These are phyloP conservation scores for Zizania palustris DNA, from an alignment of 202 grass and related monocot species.

Conservation along the genomic window DNA sequence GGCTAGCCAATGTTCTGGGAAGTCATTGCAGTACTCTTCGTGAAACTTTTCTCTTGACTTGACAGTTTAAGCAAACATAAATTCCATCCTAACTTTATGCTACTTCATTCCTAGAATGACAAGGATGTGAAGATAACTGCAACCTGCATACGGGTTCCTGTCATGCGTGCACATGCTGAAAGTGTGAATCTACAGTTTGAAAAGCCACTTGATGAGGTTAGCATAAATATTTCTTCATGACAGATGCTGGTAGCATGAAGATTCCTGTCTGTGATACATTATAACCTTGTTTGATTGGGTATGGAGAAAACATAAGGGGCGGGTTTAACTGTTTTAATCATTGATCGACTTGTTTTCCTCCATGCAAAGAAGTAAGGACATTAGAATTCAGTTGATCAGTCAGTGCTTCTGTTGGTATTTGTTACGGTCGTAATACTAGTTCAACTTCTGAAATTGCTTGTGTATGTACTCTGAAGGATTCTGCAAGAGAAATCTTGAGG, in stretches of 20 bases:
- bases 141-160: conserved; percentile 91
- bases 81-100: conserved; percentile 14
- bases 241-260: background rate
- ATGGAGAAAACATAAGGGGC: background rate
- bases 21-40: conserved; percentile 4
- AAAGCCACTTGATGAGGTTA: conserved; percentile 91
- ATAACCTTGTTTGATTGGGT: background rate
- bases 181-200: conserved; percentile 95
- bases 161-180: conserved; percentile 90
- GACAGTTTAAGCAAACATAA: conserved; percentile 9
- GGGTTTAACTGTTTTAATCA: background rate
- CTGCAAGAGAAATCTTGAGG: conserved; percentile 80
- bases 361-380: background rate
- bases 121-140: conserved; percentile 83
- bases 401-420: background rate
- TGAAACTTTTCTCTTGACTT: conserved; percentile 6
- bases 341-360: background rate
- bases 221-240: conserved; percentile 32
- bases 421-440: background rate
- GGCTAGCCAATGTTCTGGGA: background rate
- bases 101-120: conserved; percentile 60
- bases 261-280: background rate
- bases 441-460: conserved; percentile 41
- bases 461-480: conserved; percentile 61
- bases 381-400: background rate